Evolutionary conservation across 257 asterid species (phyloP), one percentile per base, ranked within the genome.

Genomic region (Anisodus acutangulus): DNA sequence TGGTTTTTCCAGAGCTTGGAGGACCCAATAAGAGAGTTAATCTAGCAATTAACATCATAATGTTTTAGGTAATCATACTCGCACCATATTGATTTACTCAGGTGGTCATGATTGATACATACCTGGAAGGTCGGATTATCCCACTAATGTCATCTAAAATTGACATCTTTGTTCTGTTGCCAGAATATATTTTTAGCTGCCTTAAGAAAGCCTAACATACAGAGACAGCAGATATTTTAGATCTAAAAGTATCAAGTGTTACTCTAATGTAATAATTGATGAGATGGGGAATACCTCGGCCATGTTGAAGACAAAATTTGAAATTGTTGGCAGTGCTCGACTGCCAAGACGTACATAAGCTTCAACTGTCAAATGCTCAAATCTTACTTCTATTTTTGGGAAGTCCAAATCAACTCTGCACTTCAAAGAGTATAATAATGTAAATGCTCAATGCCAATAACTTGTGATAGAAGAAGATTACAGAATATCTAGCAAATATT

Each of bases 1-100:
- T 94, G 1, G 97, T 94, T 93, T 96, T 96, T 87, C 99, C 99
- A 83, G 99, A 96, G 93, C 99, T 91, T 67, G 99, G 99, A 54
- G 98, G 99, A 63, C 99, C 98, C 91, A 96, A 83, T 71, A 96
- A 86, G 81, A 96, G 91, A 63, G 99, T 96, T 87, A 93, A 93
- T 84, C 99, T 96, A 89, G 58, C 89, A 83, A 79, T 84, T 51
- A 85, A 72, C 76, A 86, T 76, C 83, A 89, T 66, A 26, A 35
- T 45, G 15, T 11, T 79, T 66, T 19, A 82, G 79, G 31, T 70
- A 16, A 69, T 88, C 51, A 85, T 85, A 80, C 51, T 79, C 59
- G 86, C 69, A 79, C 58, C 19, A 83, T 22, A 80, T 60, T 64
- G 7, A 84, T 80, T 31, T 88, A 81, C 53, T 12, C 16, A 9